phyloP scores from a whole-genome alignment of 441 rosid genomes.

The Populus tomentosa region DNA sequence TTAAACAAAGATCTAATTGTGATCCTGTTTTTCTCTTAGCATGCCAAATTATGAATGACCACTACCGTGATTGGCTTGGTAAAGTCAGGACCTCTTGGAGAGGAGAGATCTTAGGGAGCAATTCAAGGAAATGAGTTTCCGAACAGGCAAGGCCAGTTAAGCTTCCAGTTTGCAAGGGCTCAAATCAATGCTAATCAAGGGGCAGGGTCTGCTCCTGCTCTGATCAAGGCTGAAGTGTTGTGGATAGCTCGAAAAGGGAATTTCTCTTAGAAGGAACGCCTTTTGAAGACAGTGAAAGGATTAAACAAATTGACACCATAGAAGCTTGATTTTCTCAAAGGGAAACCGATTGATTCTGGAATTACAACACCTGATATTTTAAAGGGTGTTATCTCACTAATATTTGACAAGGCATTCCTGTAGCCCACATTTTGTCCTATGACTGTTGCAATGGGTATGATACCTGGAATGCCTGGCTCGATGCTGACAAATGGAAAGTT shows the following conservation, averaged over 20 bases:
- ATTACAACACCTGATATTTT: constrained; percentile 62
- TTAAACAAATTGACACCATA: constrained; percentile 53
- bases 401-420: constrained; percentile 68
- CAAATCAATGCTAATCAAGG: constrained; percentile 43
- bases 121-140: constrained; percentile 43
- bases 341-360: constrained; percentile 71
- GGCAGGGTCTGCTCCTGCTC: constrained; percentile 47
- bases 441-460: too few relatives aligned
- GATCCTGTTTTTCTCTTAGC: not conserved
- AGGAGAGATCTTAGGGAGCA: constrained; percentile 65
- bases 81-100: constrained; percentile 59
- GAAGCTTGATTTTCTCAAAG: constrained; percentile 67
- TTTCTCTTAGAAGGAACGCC: constrained; percentile 74
- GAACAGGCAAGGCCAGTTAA: constrained; percentile 56
- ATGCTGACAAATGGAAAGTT: too few relatives aligned
- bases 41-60: not conserved
- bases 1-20: not conserved
- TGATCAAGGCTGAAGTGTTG: constrained; percentile 83
- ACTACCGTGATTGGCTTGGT: constrained; percentile 85
- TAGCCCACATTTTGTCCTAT: constrained; percentile 76
- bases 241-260: constrained; percentile 80
- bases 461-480: too few relatives aligned
- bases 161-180: constrained; percentile 36
- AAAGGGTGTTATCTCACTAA: constrained; percentile 58
- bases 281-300: constrained; percentile 82